Conservation (phyloP, 495 filamentous ascomycete genomes). For the Podospora tetraspora region DNA sequence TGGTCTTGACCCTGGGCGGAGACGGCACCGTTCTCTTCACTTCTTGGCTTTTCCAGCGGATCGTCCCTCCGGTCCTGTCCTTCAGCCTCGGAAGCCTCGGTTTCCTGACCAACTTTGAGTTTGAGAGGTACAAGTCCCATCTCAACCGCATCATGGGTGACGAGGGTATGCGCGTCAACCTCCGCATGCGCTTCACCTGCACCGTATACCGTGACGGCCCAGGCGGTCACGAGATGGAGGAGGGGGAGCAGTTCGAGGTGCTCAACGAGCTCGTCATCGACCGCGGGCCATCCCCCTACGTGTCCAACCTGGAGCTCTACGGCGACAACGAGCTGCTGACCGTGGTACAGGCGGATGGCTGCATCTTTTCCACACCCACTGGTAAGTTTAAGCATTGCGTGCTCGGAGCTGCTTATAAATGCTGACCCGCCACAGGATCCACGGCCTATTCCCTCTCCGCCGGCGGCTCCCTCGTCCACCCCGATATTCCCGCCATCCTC, state of each 20-base stretch:
- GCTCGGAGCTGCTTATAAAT: neutral
- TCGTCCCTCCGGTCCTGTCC: constrained; percentile 83
- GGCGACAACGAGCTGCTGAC: constrained; percentile 90
- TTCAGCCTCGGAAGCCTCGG: constrained; percentile 87
- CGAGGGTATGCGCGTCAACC: constrained; percentile 86
- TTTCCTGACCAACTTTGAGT: constrained; percentile 92
- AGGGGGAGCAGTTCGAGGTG: constrained; percentile 87
- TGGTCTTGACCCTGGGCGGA: constrained; percentile 86
- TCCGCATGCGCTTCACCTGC: constrained; percentile 97
- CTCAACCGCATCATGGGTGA: constrained; percentile 84
- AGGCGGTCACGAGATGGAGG: constrained; percentile 51
- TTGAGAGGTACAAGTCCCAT: constrained; percentile 70
- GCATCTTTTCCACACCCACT: constrained; percentile 94
- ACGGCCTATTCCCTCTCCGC: constrained; percentile 96
- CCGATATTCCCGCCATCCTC: constrained; percentile 94
- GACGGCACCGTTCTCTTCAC: constrained; percentile 92
- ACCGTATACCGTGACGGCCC: constrained; percentile 72
- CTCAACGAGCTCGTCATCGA: constrained; percentile 98
- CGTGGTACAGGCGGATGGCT: constrained; percentile 91
- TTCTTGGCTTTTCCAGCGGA: constrained; percentile 88
- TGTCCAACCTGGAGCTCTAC: constrained; percentile 91
- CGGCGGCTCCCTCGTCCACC: constrained; percentile 91
- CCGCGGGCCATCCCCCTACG: constrained; percentile 91
- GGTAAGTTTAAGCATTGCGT: constrained; percentile 42
- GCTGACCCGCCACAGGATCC: constrained; percentile 50